A percentile compares a stretch with the other conserved stretches of the same genome.
These are phyloP conservation scores for Trametes elegans DNA, from an alignment of 768 basidiomycete species.

Conservation along the genomic window DNA sequence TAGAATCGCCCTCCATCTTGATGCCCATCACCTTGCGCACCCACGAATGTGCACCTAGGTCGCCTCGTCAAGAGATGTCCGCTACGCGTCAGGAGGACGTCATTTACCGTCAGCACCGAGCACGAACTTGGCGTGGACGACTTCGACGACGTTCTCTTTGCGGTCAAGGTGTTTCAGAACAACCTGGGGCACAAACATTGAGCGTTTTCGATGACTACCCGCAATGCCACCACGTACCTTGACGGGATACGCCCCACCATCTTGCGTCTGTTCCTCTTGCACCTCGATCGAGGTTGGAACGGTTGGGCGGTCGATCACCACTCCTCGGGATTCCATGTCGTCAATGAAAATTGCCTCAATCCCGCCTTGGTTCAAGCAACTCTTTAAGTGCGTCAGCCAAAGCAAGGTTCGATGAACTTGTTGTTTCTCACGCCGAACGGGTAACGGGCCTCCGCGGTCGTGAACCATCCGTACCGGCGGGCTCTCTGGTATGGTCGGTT, in stretches of 20 bases:
- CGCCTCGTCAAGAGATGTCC: neutral
- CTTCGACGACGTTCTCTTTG: slow-evolving; percentile 44
- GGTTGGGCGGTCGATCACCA: slow-evolving; percentile 52
- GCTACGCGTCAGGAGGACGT: too few relatives aligned
- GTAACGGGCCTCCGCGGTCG: slow-evolving; percentile 62
- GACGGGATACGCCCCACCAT: slow-evolving; percentile 37
- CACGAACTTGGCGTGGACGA: slow-evolving; percentile 69
- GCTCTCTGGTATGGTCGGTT: slow-evolving; percentile 38
- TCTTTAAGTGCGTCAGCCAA: slow-evolving; percentile 19
- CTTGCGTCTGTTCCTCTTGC: slow-evolving; percentile 38
- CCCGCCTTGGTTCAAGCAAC: slow-evolving; percentile 63
- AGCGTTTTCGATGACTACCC: neutral
- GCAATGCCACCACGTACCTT: slow-evolving; percentile 23
- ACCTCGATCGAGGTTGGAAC: slow-evolving; percentile 49
- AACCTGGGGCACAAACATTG: slow-evolving; percentile 38
- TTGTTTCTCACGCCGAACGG: slow-evolving; percentile 61
- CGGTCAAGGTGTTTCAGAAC: slow-evolving; percentile 42
- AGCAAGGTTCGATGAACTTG: neutral
- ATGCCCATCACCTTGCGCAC: slow-evolving; percentile 68
- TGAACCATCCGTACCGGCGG: slow-evolving; percentile 64
- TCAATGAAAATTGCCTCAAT: slow-evolving; percentile 61
- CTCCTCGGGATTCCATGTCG: slow-evolving; percentile 46
- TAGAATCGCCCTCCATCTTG: slow-evolving; percentile 75
- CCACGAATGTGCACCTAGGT: slow-evolving; percentile 77
- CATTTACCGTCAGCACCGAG: slow-evolving; percentile 69